Evolutionary conservation across 768 basidiomycete species (phyloP), one percentile per base, ranked within the genome.

Genomic region (Leccinum pellstonianum): DNA sequence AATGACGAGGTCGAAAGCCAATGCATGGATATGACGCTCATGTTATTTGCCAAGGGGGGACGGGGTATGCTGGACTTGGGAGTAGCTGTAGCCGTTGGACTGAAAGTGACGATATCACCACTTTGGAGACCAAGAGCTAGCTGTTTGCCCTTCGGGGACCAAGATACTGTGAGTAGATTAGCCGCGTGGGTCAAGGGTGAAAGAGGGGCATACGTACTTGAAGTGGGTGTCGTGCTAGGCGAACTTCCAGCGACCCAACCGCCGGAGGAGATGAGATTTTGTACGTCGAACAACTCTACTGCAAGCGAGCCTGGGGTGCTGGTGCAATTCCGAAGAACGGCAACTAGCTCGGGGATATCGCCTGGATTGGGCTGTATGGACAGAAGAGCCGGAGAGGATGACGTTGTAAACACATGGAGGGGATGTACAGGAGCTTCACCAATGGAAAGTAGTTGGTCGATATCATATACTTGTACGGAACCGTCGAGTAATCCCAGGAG

Each of bases 91-190:
- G 84, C 83, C 11, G 77, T 77, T 23, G 86, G 79, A 41, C 81
- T 78, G 68, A 84, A 92, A 0, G 88, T 85, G 46, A 90, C 69
- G 41, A 93, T 86, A 56, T 88, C 86, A 3, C 91, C 90, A 19
- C 78, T 80, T 63, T 82, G 82, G 15, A 91, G 74, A 23, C 87
- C 91, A 50, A 93, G 81, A 1, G 89, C 90, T 46, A 93, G 77
- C 57, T 93, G 91, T 68, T 91, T 93, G 49, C 91, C 91, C 70
- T 91, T 91, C 2, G 91, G 88, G 3, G 91, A 93, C 91, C 91
- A 93, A 12, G 88, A 83, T 9, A 87, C 91, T 93, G 58, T 49
- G 55, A n/a, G 23, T 9, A 55, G 37, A 63, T 59, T 53, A 66
- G 64, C 9, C 9, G 9, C 27, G 21, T 50, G 25, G 56, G 35